phyloP scores from a whole-genome alignment of 1,139 yeast genomes.

The Blastobotrys proliferans region DNA sequence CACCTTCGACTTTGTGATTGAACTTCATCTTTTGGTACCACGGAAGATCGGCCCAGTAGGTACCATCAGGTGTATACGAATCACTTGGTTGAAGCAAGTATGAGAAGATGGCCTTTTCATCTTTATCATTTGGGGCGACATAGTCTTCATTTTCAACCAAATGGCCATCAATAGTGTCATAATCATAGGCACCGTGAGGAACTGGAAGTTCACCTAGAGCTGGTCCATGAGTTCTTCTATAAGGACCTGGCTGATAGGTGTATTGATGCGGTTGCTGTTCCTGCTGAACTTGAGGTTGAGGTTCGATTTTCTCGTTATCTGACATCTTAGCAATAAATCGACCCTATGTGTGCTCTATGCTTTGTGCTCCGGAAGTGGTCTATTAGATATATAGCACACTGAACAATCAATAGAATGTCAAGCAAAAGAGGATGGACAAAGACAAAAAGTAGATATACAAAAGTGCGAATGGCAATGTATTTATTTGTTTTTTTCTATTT shows the following conservation, averaged over 20 bases:
- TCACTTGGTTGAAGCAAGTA: constrained; percentile 34
- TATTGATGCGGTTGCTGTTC: neutral
- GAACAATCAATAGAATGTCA: neutral
- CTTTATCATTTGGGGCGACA: constrained; percentile 27
- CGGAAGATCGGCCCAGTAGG: constrained; percentile 40
- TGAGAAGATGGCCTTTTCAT: constrained; percentile 34
- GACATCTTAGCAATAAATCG: no score
- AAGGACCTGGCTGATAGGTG: constrained; percentile 6
- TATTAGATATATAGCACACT: no score
- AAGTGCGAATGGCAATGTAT: neutral
- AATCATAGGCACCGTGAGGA: constrained; percentile 36
- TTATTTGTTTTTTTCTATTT: neutral
- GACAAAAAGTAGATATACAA: neutral
- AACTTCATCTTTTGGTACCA: constrained; percentile 27
- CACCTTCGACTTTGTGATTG: constrained; percentile 29
- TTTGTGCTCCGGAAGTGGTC: no score
- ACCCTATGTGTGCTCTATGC: no score
- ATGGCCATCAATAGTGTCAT: constrained; percentile 34
- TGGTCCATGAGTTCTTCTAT: constrained; percentile 29
- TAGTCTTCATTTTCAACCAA: constrained; percentile 25
- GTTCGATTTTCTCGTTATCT: neutral
- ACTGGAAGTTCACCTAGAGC: constrained; percentile 35
- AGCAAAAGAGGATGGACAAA: neutral
- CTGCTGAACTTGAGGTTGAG: constrained; percentile 2
- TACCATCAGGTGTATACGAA: constrained; percentile 31